Base-by-base conservation (phyloP, 768 basidiomycete genomes). In the Sarcodon sp. region DNA sequence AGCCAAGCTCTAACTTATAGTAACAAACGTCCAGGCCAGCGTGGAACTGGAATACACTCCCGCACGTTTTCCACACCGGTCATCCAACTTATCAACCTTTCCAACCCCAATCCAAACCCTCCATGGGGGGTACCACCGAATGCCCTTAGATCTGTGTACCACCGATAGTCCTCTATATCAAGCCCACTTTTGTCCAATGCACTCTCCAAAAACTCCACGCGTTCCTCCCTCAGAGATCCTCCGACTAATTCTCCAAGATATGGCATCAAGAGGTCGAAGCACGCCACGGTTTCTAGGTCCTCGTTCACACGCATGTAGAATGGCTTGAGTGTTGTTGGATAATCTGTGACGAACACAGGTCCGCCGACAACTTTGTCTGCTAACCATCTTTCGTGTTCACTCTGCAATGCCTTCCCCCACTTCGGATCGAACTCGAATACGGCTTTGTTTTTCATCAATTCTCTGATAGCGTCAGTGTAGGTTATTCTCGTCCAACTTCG, bases 61-160 rank as follows among this genome's bases (percentile, higher is more conserved):
- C 87, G 71, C n/a, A 98, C 76, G 63, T 94, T 98, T 50, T 84
- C 83, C 41, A 88, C 71, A 0, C 91, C 92, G 15, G 83, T 79
- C 9, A 96, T 64, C 86, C 88, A 94, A 39, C 80, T 77, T 13
- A 98, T 71, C 15, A 96, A 68, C 51, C 96, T 69, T 63, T 99
- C 96, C 57, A 94, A 96, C 1, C 96, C 96, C 69, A 98, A 71
- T 5, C 96, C 96, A 64, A 91, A 98, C 12, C 96, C 96, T 12
- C 87, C 92, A 64, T 97, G 94, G 3, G 90, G 87, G 15, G 87
- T 83, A 13, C 83, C 83, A 8, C 96, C 96, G 56, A 76, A 93
- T 57, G 71, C 72, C 50, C 94, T 70, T 54, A 96, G 60, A 55
- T 96, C 91, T 45, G 80, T 51, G 64, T 99, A 99, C 87, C 86